Evolutionary conservation across 805 yeast species (phyloP), one percentile per base, ranked within the genome.

Genomic region (Kodamaea lidongshanica): DNA sequence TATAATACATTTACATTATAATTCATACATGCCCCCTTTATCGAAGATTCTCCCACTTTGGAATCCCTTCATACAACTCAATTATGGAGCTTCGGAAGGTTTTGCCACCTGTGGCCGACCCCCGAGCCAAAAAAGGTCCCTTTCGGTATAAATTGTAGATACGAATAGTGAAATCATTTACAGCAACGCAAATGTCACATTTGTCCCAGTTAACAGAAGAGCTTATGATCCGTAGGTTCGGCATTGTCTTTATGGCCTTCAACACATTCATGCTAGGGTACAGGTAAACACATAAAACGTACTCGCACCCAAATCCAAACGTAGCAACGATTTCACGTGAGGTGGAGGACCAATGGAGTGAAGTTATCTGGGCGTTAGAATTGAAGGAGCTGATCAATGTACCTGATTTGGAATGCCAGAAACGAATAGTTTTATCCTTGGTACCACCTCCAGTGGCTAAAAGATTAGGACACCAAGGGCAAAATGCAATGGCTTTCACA

Each of bases 391-490:
- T 61, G 17, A 87, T 56, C 17, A 84, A 52, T 0, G 94, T 79
- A 0, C 96, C 95, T 0, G 89, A 66, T 3, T 61, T 60, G 1
- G 92, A 70, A 52, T 88, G 95, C 96, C 96, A 87, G 50, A 86
- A 85, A 35, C 88, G 52, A 6, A 87, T 72, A n/a, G 70, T 70
- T 29, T 88, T 61, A 50, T 88, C 96, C 43, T 75, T 77, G 12
- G 79, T 73, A 0, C 96, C 96, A 3, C 92, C 96, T 0, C 96
- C 96, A 0, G 96, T 86, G 1, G 89, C 96, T 19, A 88, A 52
- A 6, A 88, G 56, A 2, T 80, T 67, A 9, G 74, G 74, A 12
- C 85, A 69, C 96, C 96, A 87, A 0, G 96, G 96, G 49, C 96
- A 88, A 45, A 74, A 88, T 3, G 89, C 81, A 25, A 88, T 61